These are phyloP conservation scores for Cordyceps pruinosa DNA, from an alignment of 2,329 filamentous ascomycete species.

Conservation along the genomic window DNA sequence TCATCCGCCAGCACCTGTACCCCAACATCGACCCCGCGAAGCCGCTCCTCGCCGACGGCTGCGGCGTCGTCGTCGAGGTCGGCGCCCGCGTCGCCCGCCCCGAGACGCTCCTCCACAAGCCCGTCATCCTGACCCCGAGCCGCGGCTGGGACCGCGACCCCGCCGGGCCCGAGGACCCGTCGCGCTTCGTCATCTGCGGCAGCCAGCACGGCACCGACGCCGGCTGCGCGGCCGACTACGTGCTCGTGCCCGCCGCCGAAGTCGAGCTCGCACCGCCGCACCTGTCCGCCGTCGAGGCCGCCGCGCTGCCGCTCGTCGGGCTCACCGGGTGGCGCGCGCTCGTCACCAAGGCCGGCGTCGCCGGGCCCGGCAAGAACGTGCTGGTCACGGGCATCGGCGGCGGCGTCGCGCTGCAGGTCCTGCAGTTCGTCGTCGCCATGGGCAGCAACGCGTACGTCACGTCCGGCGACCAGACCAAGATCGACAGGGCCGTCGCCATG, in stretches of 20 bases:
- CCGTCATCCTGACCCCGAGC: slow-evolving; percentile 72
- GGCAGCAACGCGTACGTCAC: slow-evolving; percentile 79
- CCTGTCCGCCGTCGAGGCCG: slow-evolving; percentile 65
- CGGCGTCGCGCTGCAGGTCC: slow-evolving; percentile 75
- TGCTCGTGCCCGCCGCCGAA: slow-evolving; percentile 62
- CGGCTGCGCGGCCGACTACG: slow-evolving; percentile 69
- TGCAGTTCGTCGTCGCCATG: slow-evolving; percentile 70
- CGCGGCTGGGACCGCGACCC: slow-evolving; percentile 68
- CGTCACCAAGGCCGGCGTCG: slow-evolving; percentile 66
- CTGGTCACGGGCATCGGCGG: slow-evolving; percentile 89
- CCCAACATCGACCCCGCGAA: slow-evolving; percentile 73
- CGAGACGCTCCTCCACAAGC: slow-evolving; percentile 46
- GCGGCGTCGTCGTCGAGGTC: slow-evolving; percentile 61
- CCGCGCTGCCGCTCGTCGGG: slow-evolving; percentile 77
- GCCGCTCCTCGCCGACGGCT: slow-evolving; percentile 77
- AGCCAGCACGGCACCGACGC: slow-evolving; percentile 53
- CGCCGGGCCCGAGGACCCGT: slow-evolving; percentile 63
- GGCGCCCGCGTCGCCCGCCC: slow-evolving; percentile 40
- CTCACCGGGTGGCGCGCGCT: slow-evolving; percentile 84
- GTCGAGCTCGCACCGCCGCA: slow-evolving; percentile 71
- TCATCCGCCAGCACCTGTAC: slow-evolving; percentile 88
- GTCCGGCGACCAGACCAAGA: slow-evolving; percentile 66
- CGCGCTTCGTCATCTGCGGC: slow-evolving; percentile 58
- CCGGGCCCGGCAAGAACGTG: slow-evolving; percentile 61
- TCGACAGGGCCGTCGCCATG: slow-evolving; percentile 61